Evolutionary conservation across 352 stramenopile species (phyloP).

Genomic region (Pythium insidiosum): DNA sequence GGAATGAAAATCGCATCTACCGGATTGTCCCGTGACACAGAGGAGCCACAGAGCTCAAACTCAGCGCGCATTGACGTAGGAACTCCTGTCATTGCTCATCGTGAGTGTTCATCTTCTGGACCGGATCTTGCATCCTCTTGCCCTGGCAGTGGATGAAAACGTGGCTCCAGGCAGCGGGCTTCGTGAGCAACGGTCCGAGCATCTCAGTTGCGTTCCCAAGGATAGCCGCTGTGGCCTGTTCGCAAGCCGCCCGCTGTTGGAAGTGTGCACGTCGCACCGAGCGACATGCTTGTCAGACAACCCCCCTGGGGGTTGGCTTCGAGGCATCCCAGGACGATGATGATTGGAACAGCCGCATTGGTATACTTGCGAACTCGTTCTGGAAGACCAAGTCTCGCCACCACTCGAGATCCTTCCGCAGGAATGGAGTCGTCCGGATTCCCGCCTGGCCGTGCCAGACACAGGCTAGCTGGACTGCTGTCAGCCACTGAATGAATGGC

Average conservation of each 20-base stretch:
- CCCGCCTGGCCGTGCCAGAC: not conserved
- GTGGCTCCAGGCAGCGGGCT: not conserved
- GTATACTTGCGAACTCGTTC: constrained; percentile 4
- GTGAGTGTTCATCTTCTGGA: not conserved
- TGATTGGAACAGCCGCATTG: constrained; percentile 5
- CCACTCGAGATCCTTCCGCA: constrained; percentile 5
- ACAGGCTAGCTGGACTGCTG: constrained; percentile 1
- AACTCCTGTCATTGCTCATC: not conserved
- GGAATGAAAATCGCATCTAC: constrained; percentile 1
- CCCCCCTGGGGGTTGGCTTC: too few relatives aligned
- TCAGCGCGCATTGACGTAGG: not conserved
- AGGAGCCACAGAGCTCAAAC: too few relatives aligned
- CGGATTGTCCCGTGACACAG: too few relatives aligned
- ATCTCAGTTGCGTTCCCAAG: not conserved
- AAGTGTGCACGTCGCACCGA: not conserved
- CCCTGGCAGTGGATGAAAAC: not conserved
- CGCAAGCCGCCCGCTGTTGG: too few relatives aligned
- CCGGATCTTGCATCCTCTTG: not conserved
- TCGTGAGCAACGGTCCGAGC: not conserved
- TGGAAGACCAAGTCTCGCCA: constrained; percentile 4
- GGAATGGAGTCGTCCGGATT: not conserved
- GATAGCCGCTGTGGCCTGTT: too few relatives aligned
- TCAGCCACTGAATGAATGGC: constrained; percentile 7
- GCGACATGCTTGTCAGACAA: too few relatives aligned
- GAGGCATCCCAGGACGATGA: not conserved